Conservation (phyloP, 768 basidiomycete species). For the Chalciporus pseudorubinellus region DNA sequence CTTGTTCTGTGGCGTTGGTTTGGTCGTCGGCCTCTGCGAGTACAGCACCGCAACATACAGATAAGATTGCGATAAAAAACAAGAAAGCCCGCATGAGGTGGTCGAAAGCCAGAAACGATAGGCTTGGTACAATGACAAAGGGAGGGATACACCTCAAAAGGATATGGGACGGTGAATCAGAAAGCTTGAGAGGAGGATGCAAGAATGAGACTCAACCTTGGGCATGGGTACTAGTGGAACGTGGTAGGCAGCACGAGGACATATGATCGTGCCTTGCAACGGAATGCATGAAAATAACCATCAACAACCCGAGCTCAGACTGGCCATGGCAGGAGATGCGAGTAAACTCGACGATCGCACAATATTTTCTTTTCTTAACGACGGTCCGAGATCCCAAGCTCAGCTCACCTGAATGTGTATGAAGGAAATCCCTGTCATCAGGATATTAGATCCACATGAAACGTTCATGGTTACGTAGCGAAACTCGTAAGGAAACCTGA, state of each 20-base stretch:
- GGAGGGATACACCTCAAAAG: neutral
- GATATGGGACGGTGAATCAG: neutral
- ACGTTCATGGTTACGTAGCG: too few relatives aligned
- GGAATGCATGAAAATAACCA: conserved; percentile 1
- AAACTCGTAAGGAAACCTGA: too few relatives aligned
- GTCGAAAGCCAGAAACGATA: conserved; percentile 2
- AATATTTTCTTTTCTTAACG: neutral
- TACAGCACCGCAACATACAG: conserved; percentile 13
- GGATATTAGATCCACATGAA: too few relatives aligned
- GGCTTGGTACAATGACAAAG: neutral
- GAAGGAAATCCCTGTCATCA: too few relatives aligned
- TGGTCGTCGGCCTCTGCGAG: conserved; percentile 13
- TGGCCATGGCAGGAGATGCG: too few relatives aligned
- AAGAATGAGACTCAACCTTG: neutral
- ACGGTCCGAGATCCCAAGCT: too few relatives aligned
- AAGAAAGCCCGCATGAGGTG: conserved; percentile 10
- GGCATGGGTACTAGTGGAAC: too few relatives aligned
- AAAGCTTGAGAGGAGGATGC: neutral
- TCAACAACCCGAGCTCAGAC: neutral
- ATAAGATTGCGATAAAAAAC: conserved; percentile 7
- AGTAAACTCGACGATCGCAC: neutral
- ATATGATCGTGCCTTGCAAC: conserved; percentile 9
- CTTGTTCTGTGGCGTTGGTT: conserved; percentile 12
- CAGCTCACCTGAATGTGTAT: too few relatives aligned
- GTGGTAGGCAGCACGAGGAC: too few relatives aligned